Base-by-base conservation (phyloP, 164 flowering plant species). In the Aristolochia contorta region DNA sequence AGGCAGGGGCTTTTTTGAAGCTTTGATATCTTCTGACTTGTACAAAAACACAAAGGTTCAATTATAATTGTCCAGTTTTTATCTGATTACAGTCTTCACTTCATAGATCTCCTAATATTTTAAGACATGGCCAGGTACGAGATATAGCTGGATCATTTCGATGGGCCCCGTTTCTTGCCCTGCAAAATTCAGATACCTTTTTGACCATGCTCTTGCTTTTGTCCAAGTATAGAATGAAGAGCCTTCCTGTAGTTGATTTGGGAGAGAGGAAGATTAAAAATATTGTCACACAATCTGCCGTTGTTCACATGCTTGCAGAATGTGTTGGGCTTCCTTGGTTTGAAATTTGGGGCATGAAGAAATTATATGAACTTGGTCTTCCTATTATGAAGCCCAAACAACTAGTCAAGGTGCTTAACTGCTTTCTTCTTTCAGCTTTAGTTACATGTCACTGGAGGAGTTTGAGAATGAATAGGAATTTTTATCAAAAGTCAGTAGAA, bases 91-190 rank as follows among this genome's bases (percentile, higher is more conserved):
- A 27, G 20, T 16, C 12, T 18, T 2, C 14, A 4, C 41, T 9
- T 21, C 18, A 13, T 56, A 15, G 18, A 15, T 52, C 25, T 51
- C 25, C 19, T 18, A 23, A 14, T n/a, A 5, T n/a, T 48, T 22
- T 41, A 18, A 23, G 25, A 41, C 25, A 51, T 27, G 23, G 23
- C 62, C 85, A 94, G 99, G 99, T 94, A 57, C 67, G 69, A 54
- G 99, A 94, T 57, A 91, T 94, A 14, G 79, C 95, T 19, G 99
- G 99, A 55, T 79, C 95, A 27, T 94, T 94, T 65, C 87, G 99
- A 0, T 94, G 99, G 99, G 99, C 97, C 2, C 99, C 99, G 24
- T 94, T 94, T 73, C 92, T 94, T 43, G 95, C 97, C n/a, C 68
- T 91, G 75, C 95, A 88, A 75, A 77, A 68, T 25, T 71, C 85